Evolutionary conservation across 208 protist genomes (phyloP).

Genomic region (Trypanosoma melophagium): DNA sequence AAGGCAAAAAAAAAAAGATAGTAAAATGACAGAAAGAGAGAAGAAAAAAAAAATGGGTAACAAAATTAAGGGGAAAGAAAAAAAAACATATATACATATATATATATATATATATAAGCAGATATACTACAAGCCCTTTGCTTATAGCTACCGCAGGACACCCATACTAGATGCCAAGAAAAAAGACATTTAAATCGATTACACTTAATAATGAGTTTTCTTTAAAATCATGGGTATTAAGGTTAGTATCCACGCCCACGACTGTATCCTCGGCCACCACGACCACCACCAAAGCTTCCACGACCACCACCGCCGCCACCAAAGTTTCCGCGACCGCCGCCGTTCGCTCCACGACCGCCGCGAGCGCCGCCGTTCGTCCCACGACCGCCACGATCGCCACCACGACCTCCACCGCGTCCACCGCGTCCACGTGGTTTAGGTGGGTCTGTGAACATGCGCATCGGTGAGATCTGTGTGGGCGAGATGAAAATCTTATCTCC

Average conservation of each 20-base stretch:
- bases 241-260: conserved; percentile 30
- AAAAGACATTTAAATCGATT: background rate
- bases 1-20: conserved; percentile 19
- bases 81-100: conserved; percentile 24
- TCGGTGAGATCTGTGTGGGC: conserved; percentile 78
- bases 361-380: conserved; percentile 27
- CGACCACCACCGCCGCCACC: conserved; percentile 39
- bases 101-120: background rate
- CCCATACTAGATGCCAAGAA: background rate
- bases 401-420: conserved; percentile 65
- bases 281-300: conserved; percentile 40
- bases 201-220: conserved; percentile 2
- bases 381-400: conserved; percentile 29
- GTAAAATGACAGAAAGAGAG: background rate
- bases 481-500: conserved; percentile 88
- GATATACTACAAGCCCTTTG: no score
- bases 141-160: no score
- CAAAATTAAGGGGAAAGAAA: background rate
- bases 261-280: conserved; percentile 25
- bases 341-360: conserved; percentile 39
- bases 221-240: background rate
- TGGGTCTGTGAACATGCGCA: conserved; percentile 86
- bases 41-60: background rate
- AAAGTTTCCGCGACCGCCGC: conserved; percentile 32
- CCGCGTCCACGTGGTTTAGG: conserved; percentile 84